Evolutionary conservation across 2,329 filamentous ascomycete genomes (phyloP).

Genomic region (Arthrobotrys iridis): DNA sequence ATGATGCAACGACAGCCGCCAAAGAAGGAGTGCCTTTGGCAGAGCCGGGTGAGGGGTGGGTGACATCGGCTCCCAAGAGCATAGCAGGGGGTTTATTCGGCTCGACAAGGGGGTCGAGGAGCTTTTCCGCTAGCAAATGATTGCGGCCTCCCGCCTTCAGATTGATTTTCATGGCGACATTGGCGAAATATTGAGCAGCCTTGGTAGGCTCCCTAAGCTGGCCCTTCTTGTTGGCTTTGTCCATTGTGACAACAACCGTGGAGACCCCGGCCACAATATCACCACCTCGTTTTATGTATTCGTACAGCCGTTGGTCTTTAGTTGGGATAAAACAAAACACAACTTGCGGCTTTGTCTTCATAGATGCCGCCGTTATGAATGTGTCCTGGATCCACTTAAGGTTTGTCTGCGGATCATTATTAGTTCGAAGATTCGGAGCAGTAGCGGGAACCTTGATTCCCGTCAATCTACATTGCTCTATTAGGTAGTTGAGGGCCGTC

Average conservation of each 20-base stretch:
- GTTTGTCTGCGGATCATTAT: not conserved
- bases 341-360: slow-evolving; percentile 59
- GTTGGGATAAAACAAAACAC: slow-evolving; percentile 71
- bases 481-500: slow-evolving; percentile 12
- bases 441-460: slow-evolving; percentile 34
- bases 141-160: slow-evolving; percentile 80
- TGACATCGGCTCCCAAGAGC: slow-evolving; percentile 88
- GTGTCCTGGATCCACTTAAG: slow-evolving; percentile 36
- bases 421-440: slow-evolving; percentile 15
- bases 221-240: slow-evolving; percentile 56
- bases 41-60: slow-evolving; percentile 79
- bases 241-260: slow-evolving; percentile 66
- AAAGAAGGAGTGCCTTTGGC: slow-evolving; percentile 73
- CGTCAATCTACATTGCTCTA: slow-evolving; percentile 36
- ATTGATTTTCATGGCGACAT: slow-evolving; percentile 82
- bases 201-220: slow-evolving; percentile 13
- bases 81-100: slow-evolving; percentile 70
- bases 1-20: slow-evolving; percentile 80
- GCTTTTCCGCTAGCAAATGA: slow-evolving; percentile 69
- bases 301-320: slow-evolving; percentile 70
- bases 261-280: slow-evolving; percentile 75
- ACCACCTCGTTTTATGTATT: slow-evolving; percentile 73
- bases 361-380: not conserved
- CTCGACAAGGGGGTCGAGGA: slow-evolving; percentile 71
- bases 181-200: slow-evolving; percentile 69